Base-by-base conservation (phyloP, 2,329 filamentous ascomycete genomes). In the Incumbomyces lentus region DNA sequence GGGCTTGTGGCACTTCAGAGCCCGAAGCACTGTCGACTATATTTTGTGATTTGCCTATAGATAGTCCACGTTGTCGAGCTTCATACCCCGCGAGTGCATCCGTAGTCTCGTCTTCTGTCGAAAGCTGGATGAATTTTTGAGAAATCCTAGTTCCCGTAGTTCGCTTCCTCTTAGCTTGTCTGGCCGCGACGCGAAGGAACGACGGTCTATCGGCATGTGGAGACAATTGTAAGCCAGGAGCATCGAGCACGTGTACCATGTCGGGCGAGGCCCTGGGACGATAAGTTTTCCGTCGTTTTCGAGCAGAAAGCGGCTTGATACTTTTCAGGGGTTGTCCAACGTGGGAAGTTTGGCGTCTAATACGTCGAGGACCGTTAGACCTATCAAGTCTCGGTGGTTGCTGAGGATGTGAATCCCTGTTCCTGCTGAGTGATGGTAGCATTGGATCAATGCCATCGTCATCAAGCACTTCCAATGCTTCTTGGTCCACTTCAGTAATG, bases 141-240 rank as follows among this genome's bases (percentile, higher is more conserved):
- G 63, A 65, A 13, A 72, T 75, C 36, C 70, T 74, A 40, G 53
- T 47, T 2, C 39, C 26, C 13, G 35, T 18, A 53, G 72, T 69
- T 46, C 75, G 68, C 31, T 71, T 75, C 55, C 63, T 57, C 54
- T 76, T 68, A 40, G 69, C 73, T 54, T 69, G 66, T 49, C 78
- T 70, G 22, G 68, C 67, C 30, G 78, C 78, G 48, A 82, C 58
- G 44, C 69, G 68, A 5, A 81, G 62, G 45, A 81, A 81, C 17
- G 68, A 68, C 7, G 78, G 74, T 32, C 68, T 63, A 6, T 66
- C 53, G 47, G 54, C 10, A 12, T 7, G 12, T 3, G 12, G 13
- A 17, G 43, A 32, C 18, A 43, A 46, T 29, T 44, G 31, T 22
- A 57, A 50, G 22, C 48, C 53, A 37, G 55, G 55, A 18, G 55